Evolutionary conservation across 2,329 filamentous ascomycete species (phyloP), one percentile per base, ranked within the genome.

Genomic region (Clonostachys rhizophaga): DNA sequence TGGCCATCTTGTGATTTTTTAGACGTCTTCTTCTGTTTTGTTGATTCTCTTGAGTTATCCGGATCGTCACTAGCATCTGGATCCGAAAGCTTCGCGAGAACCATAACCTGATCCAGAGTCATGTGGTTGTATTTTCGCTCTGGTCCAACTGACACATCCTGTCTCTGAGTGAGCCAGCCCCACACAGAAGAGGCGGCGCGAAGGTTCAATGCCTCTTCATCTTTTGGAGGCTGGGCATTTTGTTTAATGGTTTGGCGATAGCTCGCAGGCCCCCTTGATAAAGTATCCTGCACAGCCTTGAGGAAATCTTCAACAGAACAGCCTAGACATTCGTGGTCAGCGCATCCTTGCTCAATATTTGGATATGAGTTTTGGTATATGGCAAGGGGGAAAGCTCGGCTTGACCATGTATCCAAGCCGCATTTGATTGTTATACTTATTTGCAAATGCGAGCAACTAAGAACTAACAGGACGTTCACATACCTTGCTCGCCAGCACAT

Each of bases 401-500:
- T 4, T 30, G 10, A 10, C 24, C 24, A 4, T 16, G 43, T 43
- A 44, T 8, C 48, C 47, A 13, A 46, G 30, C 13, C 35, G 20
- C 20, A 17, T 12, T 17, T 42, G 20, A 43, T 43, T 33, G 24
- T 7, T 33, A 44, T 43, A 33, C n/a, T 18, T n/a, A 46, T 40
- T 20, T 16, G 42, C 42, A 24, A 34, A 34, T 13, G 30, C 30
- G 14, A 33, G 20, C 3, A 35, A 18, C 24, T 18, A 35, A 17
- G 16, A 12, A 16, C 33, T 10, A 6, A n/a, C 11, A 43, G 14
- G 40, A 34, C 18, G 33, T 10, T 24, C 34, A 60, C 65, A 57
- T 49, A 64, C 67, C 66, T 55, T 63, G 53, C 55, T 68, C 65
- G 44, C 66, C 66, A 20, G 62, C 59, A 49, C 66, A 69, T 42